These are phyloP conservation scores for Fusarium siculi DNA, from an alignment of 2,329 filamentous ascomycete genomes.

Conservation along the genomic window DNA sequence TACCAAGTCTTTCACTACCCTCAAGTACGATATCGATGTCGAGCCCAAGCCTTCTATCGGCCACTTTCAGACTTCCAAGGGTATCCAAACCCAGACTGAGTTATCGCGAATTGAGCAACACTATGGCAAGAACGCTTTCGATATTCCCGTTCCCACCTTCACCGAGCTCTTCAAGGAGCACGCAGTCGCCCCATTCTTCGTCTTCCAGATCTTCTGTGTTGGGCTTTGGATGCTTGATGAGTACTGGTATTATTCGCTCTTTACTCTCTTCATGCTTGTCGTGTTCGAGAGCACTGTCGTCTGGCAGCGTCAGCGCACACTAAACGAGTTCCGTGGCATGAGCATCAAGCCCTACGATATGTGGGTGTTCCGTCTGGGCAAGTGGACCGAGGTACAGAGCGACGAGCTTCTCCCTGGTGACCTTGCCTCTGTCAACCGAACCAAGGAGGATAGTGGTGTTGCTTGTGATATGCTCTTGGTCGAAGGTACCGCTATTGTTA, in stretches of 20 bases:
- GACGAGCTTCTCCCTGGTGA: constrained; percentile 94
- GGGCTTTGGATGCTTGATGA: constrained; percentile 98
- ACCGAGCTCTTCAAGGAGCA: constrained; percentile 97
- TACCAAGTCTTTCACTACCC: constrained; percentile 79
- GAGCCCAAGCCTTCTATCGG: constrained; percentile 84
- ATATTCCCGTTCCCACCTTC: constrained; percentile 96
- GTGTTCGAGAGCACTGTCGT: constrained; percentile 98
- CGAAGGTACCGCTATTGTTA: constrained; percentile 95
- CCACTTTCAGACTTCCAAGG: constrained; percentile 82
- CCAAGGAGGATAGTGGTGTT: constrained; percentile 96
- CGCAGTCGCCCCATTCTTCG: constrained; percentile 97
- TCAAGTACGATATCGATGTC: constrained; percentile 84
- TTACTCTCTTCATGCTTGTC: constrained; percentile 98
- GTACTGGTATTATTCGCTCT: constrained; percentile 99
- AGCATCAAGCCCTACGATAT: constrained; percentile 98
- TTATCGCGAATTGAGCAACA: constrained; percentile 85
- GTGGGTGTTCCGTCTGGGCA: constrained; percentile 86
- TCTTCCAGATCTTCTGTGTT: constrained; percentile 99
- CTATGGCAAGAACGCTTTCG: constrained; percentile 96
- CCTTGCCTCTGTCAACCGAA: constrained; percentile 89
- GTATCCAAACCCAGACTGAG: constrained; percentile 79
- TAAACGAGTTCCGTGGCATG: constrained; percentile 98
- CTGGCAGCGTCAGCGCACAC: constrained; percentile 95
- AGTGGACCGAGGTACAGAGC: constrained; percentile 89
- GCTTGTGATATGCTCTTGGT: constrained; percentile 97